A percentile compares a stretch with the other conserved stretches of the same genome.
phyloP scores from a whole-genome alignment of 2,329 filamentous ascomycete species.

The Paecilomyces sp. region DNA sequence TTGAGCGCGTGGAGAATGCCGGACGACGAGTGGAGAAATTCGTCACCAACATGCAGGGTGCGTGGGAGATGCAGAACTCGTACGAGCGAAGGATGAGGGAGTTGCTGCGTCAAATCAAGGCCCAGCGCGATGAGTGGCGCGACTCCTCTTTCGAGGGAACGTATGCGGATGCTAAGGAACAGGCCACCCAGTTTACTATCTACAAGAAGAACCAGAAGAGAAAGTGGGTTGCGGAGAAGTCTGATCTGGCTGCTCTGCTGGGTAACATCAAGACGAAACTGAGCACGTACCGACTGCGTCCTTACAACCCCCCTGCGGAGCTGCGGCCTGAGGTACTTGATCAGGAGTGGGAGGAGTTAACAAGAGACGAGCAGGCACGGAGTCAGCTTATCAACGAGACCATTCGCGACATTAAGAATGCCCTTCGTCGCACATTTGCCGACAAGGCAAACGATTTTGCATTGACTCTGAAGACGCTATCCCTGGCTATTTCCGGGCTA shows the following conservation, averaged over 20 bases:
- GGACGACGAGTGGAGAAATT: slow-evolving; percentile 96
- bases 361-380: slow-evolving; percentile 76
- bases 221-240: slow-evolving; percentile 96
- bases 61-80: slow-evolving; percentile 98
- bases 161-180: slow-evolving; percentile 84
- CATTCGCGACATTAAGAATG: slow-evolving; percentile 97
- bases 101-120: slow-evolving; percentile 65
- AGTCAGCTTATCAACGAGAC: slow-evolving; percentile 97
- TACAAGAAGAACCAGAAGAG: slow-evolving; percentile 91
- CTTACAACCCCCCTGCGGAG: slow-evolving; percentile 83
- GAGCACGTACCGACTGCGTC: slow-evolving; percentile 82
- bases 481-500: slow-evolving; percentile 89
- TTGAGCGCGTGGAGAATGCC: slow-evolving; percentile 97
- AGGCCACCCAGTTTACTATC: slow-evolving; percentile 71
- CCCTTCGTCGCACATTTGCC: slow-evolving; percentile 82
- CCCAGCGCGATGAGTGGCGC: slow-evolving; percentile 70
- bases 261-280: slow-evolving; percentile 99
- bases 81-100: slow-evolving; percentile 88
- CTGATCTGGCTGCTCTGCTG: slow-evolving; percentile 81
- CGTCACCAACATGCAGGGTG: slow-evolving; percentile 96
- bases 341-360: slow-evolving; percentile 69
- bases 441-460: slow-evolving; percentile 99
- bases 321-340: slow-evolving; percentile 78
- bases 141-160: slow-evolving; percentile 80
- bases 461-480: slow-evolving; percentile 87